phyloP scores from a whole-genome alignment of 2,329 filamentous ascomycete genomes.

The Trichoderma lentiforme region DNA sequence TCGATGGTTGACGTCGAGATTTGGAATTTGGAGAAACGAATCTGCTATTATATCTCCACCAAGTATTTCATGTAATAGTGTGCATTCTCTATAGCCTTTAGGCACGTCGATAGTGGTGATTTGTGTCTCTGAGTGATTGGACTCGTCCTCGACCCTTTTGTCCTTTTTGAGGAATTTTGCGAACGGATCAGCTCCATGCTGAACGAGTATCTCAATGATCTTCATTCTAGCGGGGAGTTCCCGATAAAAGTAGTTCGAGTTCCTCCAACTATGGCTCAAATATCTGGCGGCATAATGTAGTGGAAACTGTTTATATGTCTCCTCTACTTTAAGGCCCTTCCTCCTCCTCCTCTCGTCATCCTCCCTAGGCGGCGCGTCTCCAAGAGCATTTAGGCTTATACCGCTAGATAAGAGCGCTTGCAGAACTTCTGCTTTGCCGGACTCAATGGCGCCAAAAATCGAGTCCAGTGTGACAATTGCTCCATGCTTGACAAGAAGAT shows the following conservation, averaged over 20 bases:
- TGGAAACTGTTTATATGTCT: constrained; percentile 12
- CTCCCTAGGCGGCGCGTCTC: neutral
- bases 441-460: constrained; percentile 22
- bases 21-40: constrained; percentile 22
- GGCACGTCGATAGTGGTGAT: neutral
- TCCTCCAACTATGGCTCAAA: neutral
- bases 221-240: neutral
- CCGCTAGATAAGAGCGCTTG: constrained; percentile 19
- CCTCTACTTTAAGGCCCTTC: neutral
- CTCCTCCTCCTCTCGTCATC: neutral
- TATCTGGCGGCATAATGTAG: constrained; percentile 17
- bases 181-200: constrained; percentile 28
- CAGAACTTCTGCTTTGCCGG: constrained; percentile 3
- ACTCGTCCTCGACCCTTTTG: fast-evolving
- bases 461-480: constrained; percentile 18
- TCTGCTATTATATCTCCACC: constrained; percentile 4
- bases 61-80: constrained; percentile 26
- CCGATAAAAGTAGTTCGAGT: neutral
- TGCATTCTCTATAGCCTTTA: constrained; percentile 18
- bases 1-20: constrained; percentile 26
- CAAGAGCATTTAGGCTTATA: constrained; percentile 19
- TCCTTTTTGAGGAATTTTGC: constrained; percentile 15
- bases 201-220: constrained; percentile 23
- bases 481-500: constrained; percentile 20
- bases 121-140: too few relatives aligned